These are phyloP conservation scores for Byssoonygena ceratinophila DNA, from an alignment of 2,329 filamentous ascomycete genomes.

Conservation along the genomic window DNA sequence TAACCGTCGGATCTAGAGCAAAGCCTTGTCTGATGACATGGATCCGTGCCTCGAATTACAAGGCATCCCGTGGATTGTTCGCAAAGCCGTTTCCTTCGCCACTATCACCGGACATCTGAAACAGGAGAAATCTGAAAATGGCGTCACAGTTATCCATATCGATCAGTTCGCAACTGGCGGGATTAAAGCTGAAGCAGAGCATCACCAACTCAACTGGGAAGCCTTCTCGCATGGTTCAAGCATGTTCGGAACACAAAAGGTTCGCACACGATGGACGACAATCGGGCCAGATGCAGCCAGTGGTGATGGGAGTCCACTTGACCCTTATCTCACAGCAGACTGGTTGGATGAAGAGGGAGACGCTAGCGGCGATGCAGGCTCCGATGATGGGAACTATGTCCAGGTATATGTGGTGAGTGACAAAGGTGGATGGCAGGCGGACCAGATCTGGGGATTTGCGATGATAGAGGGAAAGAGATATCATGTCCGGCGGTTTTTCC, in stretches of 20 bases:
- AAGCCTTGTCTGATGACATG: not conserved
- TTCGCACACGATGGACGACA: not conserved
- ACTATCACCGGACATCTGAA: not conserved
- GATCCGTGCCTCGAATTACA: not conserved
- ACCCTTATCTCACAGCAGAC: not conserved
- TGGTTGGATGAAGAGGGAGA: not conserved
- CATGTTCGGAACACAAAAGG: not conserved
- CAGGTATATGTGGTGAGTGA: not conserved
- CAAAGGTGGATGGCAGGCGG: not conserved
- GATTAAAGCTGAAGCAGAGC: not conserved
- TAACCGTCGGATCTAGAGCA: not conserved
- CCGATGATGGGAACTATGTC: not conserved
- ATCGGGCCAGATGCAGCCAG: not conserved
- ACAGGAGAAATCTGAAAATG: not conserved
- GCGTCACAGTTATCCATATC: not conserved
- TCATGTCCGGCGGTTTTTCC: not conserved
- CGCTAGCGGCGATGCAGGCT: not conserved
- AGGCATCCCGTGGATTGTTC: not conserved
- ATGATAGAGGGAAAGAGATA: not conserved
- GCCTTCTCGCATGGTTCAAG: not conserved
- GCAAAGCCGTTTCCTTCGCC: not conserved
- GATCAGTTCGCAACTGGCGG: not conserved
- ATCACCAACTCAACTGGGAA: not conserved
- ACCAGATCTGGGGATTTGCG: not conserved
- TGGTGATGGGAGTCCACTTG: not conserved